Percentiles rank a stretch among this genome's conserved stretches.
Evolutionary conservation across 805 yeast species (phyloP).

Genomic region (Lipomyces japonicus): DNA sequence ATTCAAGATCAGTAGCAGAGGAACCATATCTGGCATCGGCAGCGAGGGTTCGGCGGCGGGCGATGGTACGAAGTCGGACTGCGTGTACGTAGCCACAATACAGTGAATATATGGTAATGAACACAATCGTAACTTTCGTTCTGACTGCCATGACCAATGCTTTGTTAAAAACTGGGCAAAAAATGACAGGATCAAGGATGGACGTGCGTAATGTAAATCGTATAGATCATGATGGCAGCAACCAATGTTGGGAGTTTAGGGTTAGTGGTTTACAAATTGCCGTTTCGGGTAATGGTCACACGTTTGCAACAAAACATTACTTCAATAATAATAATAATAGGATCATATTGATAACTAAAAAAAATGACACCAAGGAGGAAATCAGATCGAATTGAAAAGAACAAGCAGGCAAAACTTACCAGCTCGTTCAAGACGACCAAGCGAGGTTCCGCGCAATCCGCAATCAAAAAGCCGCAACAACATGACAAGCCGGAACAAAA

Average conservation of each 20-base stretch:
- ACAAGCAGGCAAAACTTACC: constrained; percentile 1
- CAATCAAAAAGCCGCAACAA: background rate
- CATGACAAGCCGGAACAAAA: background rate
- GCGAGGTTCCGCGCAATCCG: background rate
- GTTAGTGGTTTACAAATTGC: too few relatives aligned
- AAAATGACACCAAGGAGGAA: background rate
- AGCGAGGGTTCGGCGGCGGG: constrained; percentile 14
- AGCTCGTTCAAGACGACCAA: constrained; percentile 1
- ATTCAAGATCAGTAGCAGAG: background rate
- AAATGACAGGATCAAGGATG: too few relatives aligned
- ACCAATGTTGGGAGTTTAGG: too few relatives aligned
- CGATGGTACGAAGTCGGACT: constrained; percentile 12
- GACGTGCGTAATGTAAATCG: too few relatives aligned
- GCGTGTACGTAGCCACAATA: constrained; percentile 16
- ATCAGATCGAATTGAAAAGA: background rate
- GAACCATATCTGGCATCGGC: constrained; percentile 7
- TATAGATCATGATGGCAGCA: too few relatives aligned
- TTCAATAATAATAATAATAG: background rate
- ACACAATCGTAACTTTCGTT: constrained; percentile 8
- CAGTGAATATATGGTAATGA: constrained; percentile 16
- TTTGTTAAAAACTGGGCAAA: too few relatives aligned
- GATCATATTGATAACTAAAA: background rate
- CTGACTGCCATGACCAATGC: constrained; percentile 7
- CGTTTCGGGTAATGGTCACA: too few relatives aligned
- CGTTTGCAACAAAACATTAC: too few relatives aligned